A percentile compares a stretch with the other conserved stretches of the same genome.
These are phyloP conservation scores for Tieghemiomyces parasiticus DNA, from an alignment of 192 early-diverging fungal genomes.

Conservation along the genomic window DNA sequence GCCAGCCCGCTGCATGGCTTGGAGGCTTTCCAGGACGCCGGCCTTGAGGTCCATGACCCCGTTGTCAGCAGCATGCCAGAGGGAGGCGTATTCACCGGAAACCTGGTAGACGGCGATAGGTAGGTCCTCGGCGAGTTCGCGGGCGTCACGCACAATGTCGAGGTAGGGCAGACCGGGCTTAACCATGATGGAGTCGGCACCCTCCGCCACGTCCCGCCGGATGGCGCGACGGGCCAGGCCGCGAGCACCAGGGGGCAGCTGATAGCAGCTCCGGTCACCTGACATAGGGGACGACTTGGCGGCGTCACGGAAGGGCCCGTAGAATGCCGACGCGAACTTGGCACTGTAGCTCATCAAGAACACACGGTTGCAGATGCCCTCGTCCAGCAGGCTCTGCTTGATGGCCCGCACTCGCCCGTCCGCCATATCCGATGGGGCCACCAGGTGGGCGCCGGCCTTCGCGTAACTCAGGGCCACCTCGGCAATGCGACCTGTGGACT, in stretches of 20 bases:
- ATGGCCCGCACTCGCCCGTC: slow-evolving; percentile 87
- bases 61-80: slow-evolving; percentile 70
- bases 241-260: slow-evolving; percentile 77
- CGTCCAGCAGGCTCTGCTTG: slow-evolving; percentile 64
- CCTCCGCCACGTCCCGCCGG: slow-evolving; percentile 76
- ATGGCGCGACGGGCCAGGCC: slow-evolving; percentile 84
- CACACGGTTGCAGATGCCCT: slow-evolving; percentile 60
- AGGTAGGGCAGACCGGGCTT: slow-evolving; percentile 94
- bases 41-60: slow-evolving; percentile 70
- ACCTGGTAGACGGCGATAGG: slow-evolving; percentile 98
- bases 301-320: slow-evolving; percentile 96
- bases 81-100: slow-evolving; percentile 69
- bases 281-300: slow-evolving; percentile 82
- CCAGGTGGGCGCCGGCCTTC: slow-evolving; percentile 77
- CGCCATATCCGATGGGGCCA: slow-evolving; percentile 98
- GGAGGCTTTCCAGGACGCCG: slow-evolving; percentile 77
- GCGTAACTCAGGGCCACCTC: slow-evolving; percentile 80
- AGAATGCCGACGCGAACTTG: slow-evolving; percentile 90
- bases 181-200: slow-evolving; percentile 95
- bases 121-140: slow-evolving; percentile 56
- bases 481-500: slow-evolving; percentile 61
- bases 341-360: slow-evolving; percentile 93
- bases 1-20: slow-evolving; percentile 64
- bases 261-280: slow-evolving; percentile 90
- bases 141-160: slow-evolving; percentile 82